A percentile compares a stretch with the other conserved stretches of the same genome.
phyloP scores from a whole-genome alignment of 441 rosid genomes.

The Gossypium davidsonii region DNA sequence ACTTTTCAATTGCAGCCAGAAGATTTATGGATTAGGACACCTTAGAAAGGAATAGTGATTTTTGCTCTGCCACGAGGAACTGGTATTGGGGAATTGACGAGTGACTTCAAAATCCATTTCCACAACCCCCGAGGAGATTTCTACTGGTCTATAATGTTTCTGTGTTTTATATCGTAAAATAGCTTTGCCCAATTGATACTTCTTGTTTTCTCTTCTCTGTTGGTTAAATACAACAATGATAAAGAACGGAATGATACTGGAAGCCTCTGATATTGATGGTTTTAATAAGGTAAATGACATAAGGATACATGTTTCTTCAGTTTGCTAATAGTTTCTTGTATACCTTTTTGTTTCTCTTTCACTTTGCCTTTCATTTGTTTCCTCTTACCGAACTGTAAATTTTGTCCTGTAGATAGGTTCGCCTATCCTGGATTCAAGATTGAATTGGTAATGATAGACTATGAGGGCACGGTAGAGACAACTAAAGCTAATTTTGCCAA shows the following conservation, averaged over 20 bases:
- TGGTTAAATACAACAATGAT: slow-evolving; percentile 81
- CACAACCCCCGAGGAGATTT: slow-evolving; percentile 83
- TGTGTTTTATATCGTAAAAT: background rate
- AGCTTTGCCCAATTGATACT: too few species aligned
- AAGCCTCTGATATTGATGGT: slow-evolving; percentile 62
- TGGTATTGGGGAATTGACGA: slow-evolving; percentile 62
- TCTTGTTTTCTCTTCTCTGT: slow-evolving; percentile 23
- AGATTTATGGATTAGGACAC: slow-evolving; percentile 78
- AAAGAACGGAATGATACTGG: slow-evolving; percentile 57
- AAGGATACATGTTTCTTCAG: background rate
- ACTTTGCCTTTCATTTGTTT: too few species aligned
- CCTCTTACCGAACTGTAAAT: background rate
- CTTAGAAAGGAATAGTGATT: slow-evolving; percentile 61
- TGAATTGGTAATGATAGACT: slow-evolving; percentile 52
- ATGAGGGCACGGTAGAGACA: slow-evolving; percentile 18
- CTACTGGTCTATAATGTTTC: slow-evolving; percentile 53
- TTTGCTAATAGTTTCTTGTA: background rate
- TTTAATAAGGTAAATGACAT: slow-evolving; percentile 60
- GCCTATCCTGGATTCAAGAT: slow-evolving; percentile 81
- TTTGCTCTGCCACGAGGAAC: slow-evolving; percentile 87
- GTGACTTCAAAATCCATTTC: slow-evolving; percentile 85
- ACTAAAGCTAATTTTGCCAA: slow-evolving; percentile 26
- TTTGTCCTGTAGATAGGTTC: slow-evolving; percentile 46
- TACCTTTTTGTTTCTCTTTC: too few species aligned
- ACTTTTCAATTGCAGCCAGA: slow-evolving; percentile 50